These are phyloP conservation scores for Apiospora aurea DNA, from an alignment of 2,329 filamentous ascomycete genomes.

Conservation along the genomic window DNA sequence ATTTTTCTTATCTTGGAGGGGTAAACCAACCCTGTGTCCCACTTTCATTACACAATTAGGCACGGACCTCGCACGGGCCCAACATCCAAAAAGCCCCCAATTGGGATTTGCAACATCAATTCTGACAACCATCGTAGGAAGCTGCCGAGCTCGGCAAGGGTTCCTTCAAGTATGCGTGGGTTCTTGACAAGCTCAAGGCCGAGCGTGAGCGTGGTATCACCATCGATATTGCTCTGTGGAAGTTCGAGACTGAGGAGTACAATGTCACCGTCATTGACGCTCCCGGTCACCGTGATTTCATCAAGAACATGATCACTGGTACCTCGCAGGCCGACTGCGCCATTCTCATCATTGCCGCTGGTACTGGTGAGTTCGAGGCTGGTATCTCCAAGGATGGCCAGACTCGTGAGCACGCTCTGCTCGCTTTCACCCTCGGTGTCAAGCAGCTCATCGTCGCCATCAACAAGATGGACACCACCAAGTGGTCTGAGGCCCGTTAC, in stretches of 20 bases:
- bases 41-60: conserved; percentile 2
- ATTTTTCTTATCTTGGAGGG: conserved; percentile 11
- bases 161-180: conserved; percentile 99
- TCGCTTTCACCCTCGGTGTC: conserved; percentile 99
- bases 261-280: conserved; percentile 98
- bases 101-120: conserved; percentile 6
- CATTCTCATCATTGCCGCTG: conserved; percentile 99
- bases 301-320: conserved; percentile 99
- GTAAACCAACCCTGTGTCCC: conserved; percentile 3
- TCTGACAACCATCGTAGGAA: conserved; percentile 68
- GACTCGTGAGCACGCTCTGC: conserved; percentile 99
- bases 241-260: conserved; percentile 99
- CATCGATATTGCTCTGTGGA: conserved; percentile 99
- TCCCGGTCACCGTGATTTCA: conserved; percentile 99
- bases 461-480: conserved; percentile 99
- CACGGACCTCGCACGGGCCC: background rate
- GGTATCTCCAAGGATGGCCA: conserved; percentile 99
- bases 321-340: conserved; percentile 99
- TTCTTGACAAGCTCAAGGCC: conserved; percentile 99
- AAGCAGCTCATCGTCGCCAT: conserved; percentile 99
- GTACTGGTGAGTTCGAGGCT: conserved; percentile 99
- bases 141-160: conserved; percentile 99
- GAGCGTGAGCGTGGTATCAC: conserved; percentile 99
- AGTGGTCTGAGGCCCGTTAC: conserved; percentile 97
- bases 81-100: background rate